Base-by-base conservation (phyloP, 345 rosid species). In the Ricinus communis region DNA sequence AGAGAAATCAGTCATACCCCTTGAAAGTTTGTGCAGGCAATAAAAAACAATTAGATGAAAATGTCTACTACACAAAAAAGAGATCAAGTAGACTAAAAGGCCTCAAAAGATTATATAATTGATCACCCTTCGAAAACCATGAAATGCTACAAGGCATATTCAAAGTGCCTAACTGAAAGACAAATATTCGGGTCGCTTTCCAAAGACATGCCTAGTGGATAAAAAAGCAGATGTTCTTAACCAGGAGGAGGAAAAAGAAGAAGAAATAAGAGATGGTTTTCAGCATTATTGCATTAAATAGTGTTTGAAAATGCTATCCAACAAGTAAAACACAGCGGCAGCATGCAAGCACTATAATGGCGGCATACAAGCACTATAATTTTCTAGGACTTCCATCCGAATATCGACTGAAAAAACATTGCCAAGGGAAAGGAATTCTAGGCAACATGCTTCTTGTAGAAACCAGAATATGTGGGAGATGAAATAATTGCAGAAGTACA, bases 221-320 rank as follows among this genome's bases (percentile, higher is more conserved):
- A 36, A 55, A 22, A 68, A 60, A 11, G 71, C 73, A 80, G 67
- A 61, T 65, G 77, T 84, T 75, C 84, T 77, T 65, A 49, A 62
- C 73, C 73, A 68, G 19, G 45, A 76, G 60, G 71, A 38, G n/a
- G 53, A 49, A 46, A 11, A 76, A 64, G 71, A 38, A 24, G 53
- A 49, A 46, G 47, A 43, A 43, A 43, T 38, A 33, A 68, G 51
- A 36, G 74, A 64, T 75, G 43, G 41, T 72, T 69, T 70, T 24
- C 28, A 1, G 28, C 70, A 69, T 11, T 61, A 49, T 49, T 51
- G 70, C 30, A 66, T 9, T n/a, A 62, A 45, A 71, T 5, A 19
- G 19, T 53, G 57, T 21, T 58, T 54, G 54, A 16, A 14, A 33
- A 52, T 68, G 71, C 76, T 36, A 72, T 53, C 41, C 4, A 9